Evolutionary conservation across 139 green algal species (phyloP).

Genomic region (Micromonas commoda): DNA sequence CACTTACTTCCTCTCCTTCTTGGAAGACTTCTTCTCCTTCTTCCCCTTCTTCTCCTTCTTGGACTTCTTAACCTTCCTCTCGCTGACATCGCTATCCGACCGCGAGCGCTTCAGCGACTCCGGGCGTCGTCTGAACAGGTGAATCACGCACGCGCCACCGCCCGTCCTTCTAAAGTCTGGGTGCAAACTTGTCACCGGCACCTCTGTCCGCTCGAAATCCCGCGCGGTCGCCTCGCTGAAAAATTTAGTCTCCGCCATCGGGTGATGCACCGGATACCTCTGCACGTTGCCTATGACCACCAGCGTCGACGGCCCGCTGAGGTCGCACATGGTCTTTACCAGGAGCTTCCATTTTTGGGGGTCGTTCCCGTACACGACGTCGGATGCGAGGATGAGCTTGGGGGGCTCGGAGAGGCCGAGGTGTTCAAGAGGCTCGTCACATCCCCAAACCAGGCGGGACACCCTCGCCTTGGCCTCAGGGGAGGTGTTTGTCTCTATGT

Average conservation of each 20-base stretch:
- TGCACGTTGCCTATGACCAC: conserved; percentile 32
- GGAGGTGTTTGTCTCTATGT: background rate
- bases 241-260: conserved; percentile 26
- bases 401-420: conserved; percentile 8
- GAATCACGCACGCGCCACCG: conserved; percentile 23
- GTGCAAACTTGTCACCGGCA: conserved; percentile 16
- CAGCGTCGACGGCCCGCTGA: conserved; percentile 18
- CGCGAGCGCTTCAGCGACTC: background rate
- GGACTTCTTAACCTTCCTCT: conserved; percentile 14
- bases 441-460: conserved; percentile 22
- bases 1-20: conserved; percentile 13
- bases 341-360: conserved; percentile 16
- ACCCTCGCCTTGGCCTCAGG: background rate
- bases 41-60: conserved; percentile 27
- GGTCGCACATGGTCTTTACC: conserved; percentile 8
- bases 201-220: conserved; percentile 10
- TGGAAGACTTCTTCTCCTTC: conserved; percentile 26
- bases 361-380: conserved; percentile 36
- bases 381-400: conserved; percentile 18
- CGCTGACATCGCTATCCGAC: background rate
- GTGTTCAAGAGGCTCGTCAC: background rate
- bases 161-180: conserved; percentile 18
- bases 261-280: conserved; percentile 31
- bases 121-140: background rate
- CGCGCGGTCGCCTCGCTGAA: conserved; percentile 8